A percentile compares a stretch with the other conserved stretches of the same genome.
phyloP scores from a whole-genome alignment of 768 basidiomycete species.

The Dacryopinax spathularia region DNA sequence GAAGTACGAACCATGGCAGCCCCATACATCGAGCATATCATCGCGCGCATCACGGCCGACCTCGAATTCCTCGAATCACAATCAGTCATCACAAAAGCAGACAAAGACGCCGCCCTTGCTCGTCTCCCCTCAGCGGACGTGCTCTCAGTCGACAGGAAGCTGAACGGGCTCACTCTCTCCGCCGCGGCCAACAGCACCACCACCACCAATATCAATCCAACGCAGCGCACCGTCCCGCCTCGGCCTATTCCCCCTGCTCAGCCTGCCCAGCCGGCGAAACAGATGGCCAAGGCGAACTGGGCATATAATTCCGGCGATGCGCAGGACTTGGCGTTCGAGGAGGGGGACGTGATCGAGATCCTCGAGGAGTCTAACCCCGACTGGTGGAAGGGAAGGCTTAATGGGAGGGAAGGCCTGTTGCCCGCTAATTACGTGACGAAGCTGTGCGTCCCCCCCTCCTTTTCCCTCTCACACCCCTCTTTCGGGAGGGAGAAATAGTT shows the following conservation, averaged over 20 bases:
- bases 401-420: conserved; percentile 4
- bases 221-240: background rate
- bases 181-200: background rate
- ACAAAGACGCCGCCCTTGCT: background rate
- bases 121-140: background rate
- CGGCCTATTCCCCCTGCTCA: background rate
- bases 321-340: conserved; percentile 24
- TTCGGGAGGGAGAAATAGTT: conserved; percentile 20
- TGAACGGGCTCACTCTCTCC: background rate
- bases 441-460: background rate
- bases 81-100: background rate
- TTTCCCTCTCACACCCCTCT: background rate
- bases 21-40: conserved; percentile 5
- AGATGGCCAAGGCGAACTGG: background rate
- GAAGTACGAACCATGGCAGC: conserved; percentile 3
- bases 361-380: conserved; percentile 24
- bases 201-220: too few species aligned
- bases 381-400: conserved; percentile 25
- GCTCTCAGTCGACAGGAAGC: background rate
- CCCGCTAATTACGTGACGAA: background rate
- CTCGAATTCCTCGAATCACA: conserved; percentile 9
- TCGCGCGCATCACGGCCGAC: conserved; percentile 4
- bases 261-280: background rate
- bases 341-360: conserved; percentile 26
- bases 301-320: background rate